Base-by-base conservation (phyloP, 148 eudicot species). In the Chenopodium formosanum region DNA sequence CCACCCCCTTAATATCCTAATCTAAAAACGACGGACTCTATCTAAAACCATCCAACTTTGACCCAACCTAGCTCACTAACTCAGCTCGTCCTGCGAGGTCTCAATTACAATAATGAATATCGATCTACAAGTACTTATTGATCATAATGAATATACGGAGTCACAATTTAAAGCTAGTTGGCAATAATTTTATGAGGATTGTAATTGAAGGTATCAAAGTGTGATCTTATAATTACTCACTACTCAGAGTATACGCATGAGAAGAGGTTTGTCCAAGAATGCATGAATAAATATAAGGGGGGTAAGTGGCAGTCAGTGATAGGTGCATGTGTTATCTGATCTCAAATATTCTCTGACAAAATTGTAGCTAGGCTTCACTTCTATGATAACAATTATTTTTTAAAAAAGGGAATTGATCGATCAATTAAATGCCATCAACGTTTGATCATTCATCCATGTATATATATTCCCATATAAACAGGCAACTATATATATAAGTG, bases 181-280 rank as follows among this genome's bases (percentile, higher is more conserved):
- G 44, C 44, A 40, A 6, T 40, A 6, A 40, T 40, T 40, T 40
- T 40, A 40, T 4, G 70, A 66, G 70, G 70, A 66, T 66, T 66
- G 37, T 66, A 34, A 66, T 14, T 9, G 34, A 66, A 66, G 70
- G 13, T 27, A 5, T 66, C 34, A 66, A 66, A 56, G 60, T 56
- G 60, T 56, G 60, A 56, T 56, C 17, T 56, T 16, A 22, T 66
- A 66, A 19, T 66, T 66, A 66, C 37, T 66, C 19, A 27, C 2
- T 66, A 29, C 70, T 70, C 73, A 66, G 7, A 68, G 12, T 9
- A 7, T 40, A 71, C 50, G 48, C 74, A 20, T 40, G 75, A 69
- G 37, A 67, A 67, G 53, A 50, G 70, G 70, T 17, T 67, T 67
- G 75, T 72, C 16, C 17, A 40, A 40, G 75, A 20, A 72, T 72